Percentiles rank a stretch among this genome's conserved stretches.
These are phyloP conservation scores for Arthrobotrys conoides DNA, from an alignment of 2,329 filamentous ascomycete species.

Conservation along the genomic window DNA sequence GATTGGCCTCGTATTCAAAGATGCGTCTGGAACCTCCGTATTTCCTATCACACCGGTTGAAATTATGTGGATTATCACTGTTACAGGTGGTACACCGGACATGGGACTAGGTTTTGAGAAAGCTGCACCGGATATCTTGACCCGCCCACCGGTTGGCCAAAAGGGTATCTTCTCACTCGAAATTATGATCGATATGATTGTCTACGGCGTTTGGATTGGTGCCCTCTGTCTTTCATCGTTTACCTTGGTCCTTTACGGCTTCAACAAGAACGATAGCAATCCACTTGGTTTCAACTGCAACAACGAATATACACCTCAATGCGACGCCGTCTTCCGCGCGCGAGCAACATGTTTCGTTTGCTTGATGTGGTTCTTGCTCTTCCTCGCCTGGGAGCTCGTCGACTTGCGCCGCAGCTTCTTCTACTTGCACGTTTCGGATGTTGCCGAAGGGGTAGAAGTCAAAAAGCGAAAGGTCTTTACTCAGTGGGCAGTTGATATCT, in stretches of 20 bases:
- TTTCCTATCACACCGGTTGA: conserved; percentile 88
- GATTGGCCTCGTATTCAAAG: conserved; percentile 85
- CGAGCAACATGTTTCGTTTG: conserved; percentile 81
- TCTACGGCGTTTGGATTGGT: conserved; percentile 84
- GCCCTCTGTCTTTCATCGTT: conserved; percentile 77
- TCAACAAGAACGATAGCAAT: conserved; percentile 68
- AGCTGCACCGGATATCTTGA: conserved; percentile 82
- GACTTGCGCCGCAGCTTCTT: conserved; percentile 81
- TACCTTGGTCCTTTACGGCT: conserved; percentile 76
- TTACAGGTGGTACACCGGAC: conserved; percentile 84
- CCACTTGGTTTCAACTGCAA: conserved; percentile 73
- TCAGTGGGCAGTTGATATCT: conserved; percentile 76
- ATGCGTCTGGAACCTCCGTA: conserved; percentile 78
- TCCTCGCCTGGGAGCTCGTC: conserved; percentile 78
- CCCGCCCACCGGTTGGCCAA: conserved; percentile 80
- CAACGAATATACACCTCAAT: conserved; percentile 71
- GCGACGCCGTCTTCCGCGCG: conserved; percentile 78
- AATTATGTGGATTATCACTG: conserved; percentile 94
- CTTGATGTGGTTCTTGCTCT: conserved; percentile 81
- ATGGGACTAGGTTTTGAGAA: conserved; percentile 87
- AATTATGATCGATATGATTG: conserved; percentile 82
- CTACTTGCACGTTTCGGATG: conserved; percentile 76
- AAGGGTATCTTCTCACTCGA: conserved; percentile 82
- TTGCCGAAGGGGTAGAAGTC: conserved; percentile 65
- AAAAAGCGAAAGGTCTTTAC: conserved; percentile 68